phyloP scores from a whole-genome alignment of 2,329 filamentous ascomycete genomes.

The Periconia macrospinosa region DNA sequence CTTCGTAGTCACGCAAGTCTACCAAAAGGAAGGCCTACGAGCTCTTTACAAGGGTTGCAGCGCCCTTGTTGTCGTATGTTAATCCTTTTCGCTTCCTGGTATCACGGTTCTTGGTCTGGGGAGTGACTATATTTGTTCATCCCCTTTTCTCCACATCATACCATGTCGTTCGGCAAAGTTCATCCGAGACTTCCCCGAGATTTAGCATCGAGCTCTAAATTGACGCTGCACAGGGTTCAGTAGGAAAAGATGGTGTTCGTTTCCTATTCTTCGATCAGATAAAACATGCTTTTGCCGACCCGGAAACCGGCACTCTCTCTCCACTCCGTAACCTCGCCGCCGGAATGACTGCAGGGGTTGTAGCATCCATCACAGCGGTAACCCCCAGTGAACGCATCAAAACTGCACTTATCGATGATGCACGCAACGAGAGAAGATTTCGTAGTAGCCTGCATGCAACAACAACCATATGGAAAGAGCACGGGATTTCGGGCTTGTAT shows the following conservation, averaged over 20 bases:
- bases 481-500: conserved; percentile 60
- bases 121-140: background rate
- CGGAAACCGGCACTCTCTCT: conserved; percentile 59
- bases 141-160: too few species aligned
- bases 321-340: conserved; percentile 61
- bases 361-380: conserved; percentile 65
- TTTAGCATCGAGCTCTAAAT: background rate
- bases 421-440: conserved; percentile 54
- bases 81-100: background rate
- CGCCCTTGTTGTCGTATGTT: conserved; percentile 55
- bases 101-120: too few species aligned
- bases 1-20: conserved; percentile 57
- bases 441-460: conserved; percentile 56
- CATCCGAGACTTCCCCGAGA: background rate
- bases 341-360: conserved; percentile 65
- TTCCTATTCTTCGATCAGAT: conserved; percentile 69
- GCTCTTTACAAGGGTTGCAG: conserved; percentile 67
- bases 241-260: conserved; percentile 67
- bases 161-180: background rate
- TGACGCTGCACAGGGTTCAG: conserved; percentile 49
- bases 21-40: conserved; percentile 57
- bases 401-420: conserved; percentile 68
- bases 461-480: conserved; percentile 51
- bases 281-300: conserved; percentile 59
- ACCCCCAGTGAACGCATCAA: conserved; percentile 71